These are phyloP conservation scores for Yamadazyma ubonensis DNA, from an alignment of 805 yeast species.

Conservation along the genomic window DNA sequence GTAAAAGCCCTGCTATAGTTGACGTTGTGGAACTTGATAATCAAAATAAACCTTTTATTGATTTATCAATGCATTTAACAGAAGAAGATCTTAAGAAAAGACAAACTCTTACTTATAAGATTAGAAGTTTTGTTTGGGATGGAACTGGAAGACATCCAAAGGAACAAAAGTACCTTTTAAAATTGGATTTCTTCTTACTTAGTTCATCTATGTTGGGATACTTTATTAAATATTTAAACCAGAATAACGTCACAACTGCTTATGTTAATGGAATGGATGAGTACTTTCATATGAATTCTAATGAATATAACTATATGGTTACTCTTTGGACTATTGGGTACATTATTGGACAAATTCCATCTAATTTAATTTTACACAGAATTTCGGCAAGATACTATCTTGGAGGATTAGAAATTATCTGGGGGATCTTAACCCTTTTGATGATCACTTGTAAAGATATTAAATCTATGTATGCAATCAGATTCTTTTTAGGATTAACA, in stretches of 20 bases:
- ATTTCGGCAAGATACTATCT: constrained; percentile 36
- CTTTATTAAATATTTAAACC: constrained; percentile 46
- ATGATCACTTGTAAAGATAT: constrained; percentile 26
- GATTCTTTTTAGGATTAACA: constrained; percentile 43
- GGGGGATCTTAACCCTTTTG: constrained; percentile 29
- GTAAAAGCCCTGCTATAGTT: background rate
- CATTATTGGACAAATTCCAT: constrained; percentile 51
- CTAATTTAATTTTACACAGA: constrained; percentile 36
- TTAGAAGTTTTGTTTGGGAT: constrained; percentile 35
- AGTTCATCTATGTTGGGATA: constrained; percentile 55
- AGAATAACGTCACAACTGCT: constrained; percentile 43
- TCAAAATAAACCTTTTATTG: constrained; percentile 7
- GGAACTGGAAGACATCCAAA: constrained; percentile 37
- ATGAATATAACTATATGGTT: constrained; percentile 44
- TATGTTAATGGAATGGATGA: constrained; percentile 50
- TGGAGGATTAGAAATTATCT: constrained; percentile 33
- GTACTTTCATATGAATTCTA: constrained; percentile 37
- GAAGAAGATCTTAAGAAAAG: constrained; percentile 3
- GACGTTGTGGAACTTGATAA: background rate
- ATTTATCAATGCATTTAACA: constrained; percentile 1
- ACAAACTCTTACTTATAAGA: background rate
- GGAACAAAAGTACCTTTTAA: constrained; percentile 33
- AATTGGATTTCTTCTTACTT: constrained; percentile 47
- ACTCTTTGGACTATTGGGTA: constrained; percentile 53
- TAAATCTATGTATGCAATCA: constrained; percentile 24